Conservation (phyloP, 495 filamentous ascomycete species). For the Penicillium chermesinum region DNA sequence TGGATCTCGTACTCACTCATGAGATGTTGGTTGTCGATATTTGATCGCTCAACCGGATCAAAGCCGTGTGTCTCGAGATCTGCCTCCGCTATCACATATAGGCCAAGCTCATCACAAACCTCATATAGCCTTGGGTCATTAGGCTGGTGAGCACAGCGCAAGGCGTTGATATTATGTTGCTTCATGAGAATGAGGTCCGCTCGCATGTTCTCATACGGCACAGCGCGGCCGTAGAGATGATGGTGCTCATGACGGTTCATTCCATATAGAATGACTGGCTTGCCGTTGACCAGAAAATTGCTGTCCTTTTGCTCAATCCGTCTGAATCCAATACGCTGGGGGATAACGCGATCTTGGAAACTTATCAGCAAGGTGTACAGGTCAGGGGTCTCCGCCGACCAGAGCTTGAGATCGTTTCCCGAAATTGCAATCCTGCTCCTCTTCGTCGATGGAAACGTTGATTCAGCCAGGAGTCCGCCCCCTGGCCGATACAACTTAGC, state of each 20-base stretch:
- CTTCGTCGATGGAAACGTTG: neutral
- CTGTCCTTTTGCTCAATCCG: conserved; percentile 54
- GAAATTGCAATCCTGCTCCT: neutral
- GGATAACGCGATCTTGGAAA: conserved; percentile 27
- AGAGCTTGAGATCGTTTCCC: conserved; percentile 43
- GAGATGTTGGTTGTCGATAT: neutral
- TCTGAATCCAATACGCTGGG: conserved; percentile 56
- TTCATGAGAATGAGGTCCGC: conserved; percentile 63
- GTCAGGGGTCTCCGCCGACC: conserved; percentile 62
- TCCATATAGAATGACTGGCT: conserved; percentile 50
- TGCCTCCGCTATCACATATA: conserved; percentile 68
- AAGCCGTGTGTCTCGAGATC: conserved; percentile 71
- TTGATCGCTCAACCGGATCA: neutral
- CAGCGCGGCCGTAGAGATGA: conserved; percentile 52
- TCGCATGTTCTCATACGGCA: conserved; percentile 51
- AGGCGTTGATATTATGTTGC: conserved; percentile 58
- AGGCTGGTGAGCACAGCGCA: conserved; percentile 60
- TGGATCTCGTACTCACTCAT: neutral
- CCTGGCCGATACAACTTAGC: conserved; percentile 18
- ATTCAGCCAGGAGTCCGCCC: neutral
- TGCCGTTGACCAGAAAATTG: conserved; percentile 54
- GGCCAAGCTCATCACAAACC: conserved; percentile 62
- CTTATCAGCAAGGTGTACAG: conserved; percentile 49
- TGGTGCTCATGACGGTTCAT: conserved; percentile 65
- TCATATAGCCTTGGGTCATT: conserved; percentile 53